Percentiles rank a stretch among this genome's conserved stretches.
phyloP scores from a whole-genome alignment of 1,284 basidiomycete genomes.

The Chalciporus sp. region DNA sequence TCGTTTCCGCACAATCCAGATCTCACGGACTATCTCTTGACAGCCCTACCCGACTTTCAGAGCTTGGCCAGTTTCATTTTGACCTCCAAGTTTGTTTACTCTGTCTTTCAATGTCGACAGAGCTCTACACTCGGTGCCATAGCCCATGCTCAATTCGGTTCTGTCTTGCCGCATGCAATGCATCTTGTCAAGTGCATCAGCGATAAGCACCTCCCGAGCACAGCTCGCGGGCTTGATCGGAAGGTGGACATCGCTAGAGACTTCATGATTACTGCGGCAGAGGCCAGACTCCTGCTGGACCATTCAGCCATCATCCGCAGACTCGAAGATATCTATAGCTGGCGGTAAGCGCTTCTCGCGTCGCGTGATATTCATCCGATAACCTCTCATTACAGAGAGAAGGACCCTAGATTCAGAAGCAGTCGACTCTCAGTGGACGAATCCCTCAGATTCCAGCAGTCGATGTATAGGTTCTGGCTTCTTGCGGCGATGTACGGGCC shows the following conservation, averaged over 20 bases:
- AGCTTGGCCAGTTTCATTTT: constrained; percentile 32
- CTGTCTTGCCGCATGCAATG: constrained; percentile 37
- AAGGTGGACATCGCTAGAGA: constrained; percentile 2
- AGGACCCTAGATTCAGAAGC: constrained; percentile 33
- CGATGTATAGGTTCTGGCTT: constrained; percentile 37
- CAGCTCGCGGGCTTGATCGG: neutral
- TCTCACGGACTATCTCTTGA: constrained; percentile 35
- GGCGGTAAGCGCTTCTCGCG: constrained; percentile 29
- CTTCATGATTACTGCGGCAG: constrained; percentile 11
- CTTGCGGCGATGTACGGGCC: constrained; percentile 20
- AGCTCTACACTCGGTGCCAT: constrained; percentile 37
- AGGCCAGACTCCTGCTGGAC: constrained; percentile 17
- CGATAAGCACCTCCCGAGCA: neutral
- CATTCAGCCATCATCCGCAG: constrained; percentile 21
- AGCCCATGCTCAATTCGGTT: constrained; percentile 35
- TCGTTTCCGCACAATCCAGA: constrained; percentile 23
- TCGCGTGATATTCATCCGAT: neutral
- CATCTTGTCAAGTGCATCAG: constrained; percentile 20
- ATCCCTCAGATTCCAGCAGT: constrained; percentile 35
- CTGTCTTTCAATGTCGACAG: constrained; percentile 35
- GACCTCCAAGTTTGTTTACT: constrained; percentile 35
- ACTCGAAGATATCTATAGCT: constrained; percentile 41
- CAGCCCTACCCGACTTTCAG: constrained; percentile 31
- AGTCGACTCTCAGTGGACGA: constrained; percentile 32
- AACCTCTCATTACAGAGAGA: constrained; percentile 22